Evolutionary conservation across 768 basidiomycete genomes (phyloP), one percentile per base, ranked within the genome.

Genomic region (Russula griseocarnosa): DNA sequence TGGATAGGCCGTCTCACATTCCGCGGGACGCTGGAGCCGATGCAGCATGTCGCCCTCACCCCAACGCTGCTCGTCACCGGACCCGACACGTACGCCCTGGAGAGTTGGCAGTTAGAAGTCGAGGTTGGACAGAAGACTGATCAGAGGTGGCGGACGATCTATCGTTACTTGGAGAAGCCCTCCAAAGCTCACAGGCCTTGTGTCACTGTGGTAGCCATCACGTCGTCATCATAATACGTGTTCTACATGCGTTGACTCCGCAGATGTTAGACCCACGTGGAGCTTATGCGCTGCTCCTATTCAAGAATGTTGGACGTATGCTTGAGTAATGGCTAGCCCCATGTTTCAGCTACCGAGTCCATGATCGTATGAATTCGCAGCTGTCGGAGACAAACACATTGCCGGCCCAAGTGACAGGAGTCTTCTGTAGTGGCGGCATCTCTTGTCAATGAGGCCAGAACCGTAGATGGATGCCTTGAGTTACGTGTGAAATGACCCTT

Each of bases 1-100:
- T 93, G 88, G 69, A 73, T 78, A 20, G 92, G 92, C 42, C 79
- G 81, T n/a, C 80, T 88, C 46, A 83, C 84, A 6, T 85, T 85
- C 71, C 82, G 84, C 32, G 87, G 86, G 2, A 74, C 72, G 5
- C 73, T 94, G 34, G 59, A 73, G 24, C 85, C 91, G 13, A 76
- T 78, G 6, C 75, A 81, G 62, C 73, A 76, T 3, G 71, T 73
- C 14, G 73, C 71, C 0, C 63, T 90, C 22, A 73, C 75, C 24
- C 79, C 83, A 1, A 81, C 76, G 55, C 73, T 93, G 3, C 88
- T 85, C 80, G 77, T 85, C 11, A 74, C 79, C 14, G 80, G 81
- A 47, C 84, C 90, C 34, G 90, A 90, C 14, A 78, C 79, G 26
- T 88, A 90, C 71, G 76, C 76, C 14, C 75, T 92, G 18, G 81